Evolutionary conservation across 1,284 basidiomycete genomes (phyloP).

Genomic region (Malassezia obtusa): DNA sequence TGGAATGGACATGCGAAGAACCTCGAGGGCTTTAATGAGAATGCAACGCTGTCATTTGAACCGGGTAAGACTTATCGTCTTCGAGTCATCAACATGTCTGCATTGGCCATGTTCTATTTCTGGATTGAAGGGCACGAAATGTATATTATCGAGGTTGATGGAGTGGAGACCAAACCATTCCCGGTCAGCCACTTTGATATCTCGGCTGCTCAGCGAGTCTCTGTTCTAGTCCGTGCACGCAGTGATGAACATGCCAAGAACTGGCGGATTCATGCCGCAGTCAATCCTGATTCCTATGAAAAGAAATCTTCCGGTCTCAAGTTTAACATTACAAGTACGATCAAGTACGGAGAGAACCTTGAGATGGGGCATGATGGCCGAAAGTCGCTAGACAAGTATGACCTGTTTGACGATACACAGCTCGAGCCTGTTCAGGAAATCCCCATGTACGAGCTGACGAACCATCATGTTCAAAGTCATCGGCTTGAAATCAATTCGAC

Average conservation of each 20-base stretch:
- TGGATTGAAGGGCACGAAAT: constrained; percentile 81
- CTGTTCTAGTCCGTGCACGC: constrained; percentile 53
- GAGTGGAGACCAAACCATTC: constrained; percentile 37
- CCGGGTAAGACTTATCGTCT: constrained; percentile 64
- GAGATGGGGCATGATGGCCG: constrained; percentile 14
- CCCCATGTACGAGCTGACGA: constrained; percentile 9
- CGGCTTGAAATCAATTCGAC: constrained; percentile 51
- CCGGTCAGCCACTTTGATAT: not conserved
- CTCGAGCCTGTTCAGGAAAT: constrained; percentile 49
- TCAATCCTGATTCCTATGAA: constrained; percentile 58
- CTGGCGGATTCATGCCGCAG: constrained; percentile 80
- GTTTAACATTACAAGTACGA: constrained; percentile 37
- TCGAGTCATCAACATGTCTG: constrained; percentile 66
- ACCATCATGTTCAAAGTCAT: constrained; percentile 45
- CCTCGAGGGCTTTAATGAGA: constrained; percentile 57
- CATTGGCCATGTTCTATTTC: constrained; percentile 32
- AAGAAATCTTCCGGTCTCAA: constrained; percentile 28
- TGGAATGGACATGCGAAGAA: constrained; percentile 50
- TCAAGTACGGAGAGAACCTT: constrained; percentile 29
- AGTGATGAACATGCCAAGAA: constrained; percentile 66
- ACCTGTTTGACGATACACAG: constrained; percentile 50
- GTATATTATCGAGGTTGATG: constrained; percentile 74
- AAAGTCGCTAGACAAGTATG: constrained; percentile 21
- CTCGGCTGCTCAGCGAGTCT: constrained; percentile 7
- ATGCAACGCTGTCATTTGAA: constrained; percentile 60